Base-by-base conservation (phyloP, 306 rosid genomes). In the Gillenia trifoliata region DNA sequence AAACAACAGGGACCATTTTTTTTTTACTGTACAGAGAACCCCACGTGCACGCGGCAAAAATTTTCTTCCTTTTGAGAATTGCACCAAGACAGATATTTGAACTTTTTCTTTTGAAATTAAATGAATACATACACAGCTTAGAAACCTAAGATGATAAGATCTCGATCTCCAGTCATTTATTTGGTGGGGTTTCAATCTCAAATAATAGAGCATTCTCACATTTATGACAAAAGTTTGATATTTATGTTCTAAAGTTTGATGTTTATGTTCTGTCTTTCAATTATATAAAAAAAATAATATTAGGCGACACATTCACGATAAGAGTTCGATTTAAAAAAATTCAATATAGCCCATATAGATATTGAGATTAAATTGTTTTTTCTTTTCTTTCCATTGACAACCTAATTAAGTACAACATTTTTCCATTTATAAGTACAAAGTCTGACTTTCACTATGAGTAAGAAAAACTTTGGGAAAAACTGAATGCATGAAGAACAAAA, bases 281-380 rank as follows among this genome's bases (percentile, higher is more conserved):
- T 15, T 45, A 45, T 13, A 45, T 5, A 45, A 45, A 45, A 45
- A 45, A 4, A 4, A 15, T 1, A 15, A 45, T 15, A 45, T 45
- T 7, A 4, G 0, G 15, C 1, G 17, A 0, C 7, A 4, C 2
- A 4, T 45, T 45, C 7, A 15, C 20, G 2, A 45, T 1, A 45
- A 45, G 7, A 45, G 8, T 45, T 45, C 15, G 52, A 45, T 45
- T 45, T 0, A 45, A 45, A 4, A 1, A 45, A 45, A 43, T 1
- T 43, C 3, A 45, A 45, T 4, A 45, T 13, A 15, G 20, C 1
- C 20, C 7, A 16, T 22, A 55, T 8, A 55, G 2, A 1, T 55
- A 4, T 1, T 3, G 61, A 55, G 16, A 11, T 8, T n/a, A 22
- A 3, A n/a, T 22, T 22, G 8, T 13, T 57, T 23, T 17, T 17